A percentile compares a stretch with the other conserved stretches of the same genome.
Evolutionary conservation across 805 yeast genomes (phyloP).

Genomic region (Tetrapisispora fleetii): DNA sequence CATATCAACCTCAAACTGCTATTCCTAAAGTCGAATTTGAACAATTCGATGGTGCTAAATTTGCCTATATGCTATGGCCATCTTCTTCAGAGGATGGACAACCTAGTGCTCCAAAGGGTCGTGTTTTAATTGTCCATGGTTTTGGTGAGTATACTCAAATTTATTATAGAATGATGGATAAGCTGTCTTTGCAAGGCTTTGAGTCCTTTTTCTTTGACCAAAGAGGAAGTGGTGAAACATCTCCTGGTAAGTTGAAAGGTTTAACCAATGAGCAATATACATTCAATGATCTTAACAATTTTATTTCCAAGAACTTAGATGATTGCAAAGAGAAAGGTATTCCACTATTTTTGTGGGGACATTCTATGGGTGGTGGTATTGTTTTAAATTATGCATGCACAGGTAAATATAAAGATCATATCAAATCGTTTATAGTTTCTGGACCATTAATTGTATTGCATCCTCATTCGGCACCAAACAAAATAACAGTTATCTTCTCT

Average conservation of each 20-base stretch:
- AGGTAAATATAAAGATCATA: slow-evolving; percentile 40
- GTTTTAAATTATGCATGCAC: slow-evolving; percentile 48
- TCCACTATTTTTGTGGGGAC: slow-evolving; percentile 47
- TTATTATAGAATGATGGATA: slow-evolving; percentile 46
- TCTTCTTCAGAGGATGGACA: neutral
- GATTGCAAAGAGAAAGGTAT: slow-evolving; percentile 17
- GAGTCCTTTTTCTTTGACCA: slow-evolving; percentile 65
- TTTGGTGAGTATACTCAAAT: slow-evolving; percentile 49
- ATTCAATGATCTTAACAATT: slow-evolving; percentile 50
- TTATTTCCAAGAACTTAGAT: slow-evolving; percentile 25
- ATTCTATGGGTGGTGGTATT: slow-evolving; percentile 79
- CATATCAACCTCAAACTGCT: slow-evolving; percentile 15
- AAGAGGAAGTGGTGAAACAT: slow-evolving; percentile 65
- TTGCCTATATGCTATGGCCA: slow-evolving; percentile 26
- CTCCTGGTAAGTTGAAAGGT: slow-evolving; percentile 45
- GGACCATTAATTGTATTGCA: slow-evolving; percentile 56
- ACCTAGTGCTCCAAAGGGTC: slow-evolving; percentile 33
- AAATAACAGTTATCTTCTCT: slow-evolving; percentile 32
- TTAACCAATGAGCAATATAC: slow-evolving; percentile 46
- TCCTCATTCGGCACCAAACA: slow-evolving; percentile 49
- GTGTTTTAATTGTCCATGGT: slow-evolving; percentile 59
- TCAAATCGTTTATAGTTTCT: slow-evolving; percentile 39
- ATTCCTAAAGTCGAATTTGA: slow-evolving; percentile 18
- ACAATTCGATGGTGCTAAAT: slow-evolving; percentile 21
- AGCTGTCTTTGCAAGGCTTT: slow-evolving; percentile 42